Base-by-base conservation (phyloP, 2,329 filamentous ascomycete genomes). In the Aspergillus novoparasiticus region DNA sequence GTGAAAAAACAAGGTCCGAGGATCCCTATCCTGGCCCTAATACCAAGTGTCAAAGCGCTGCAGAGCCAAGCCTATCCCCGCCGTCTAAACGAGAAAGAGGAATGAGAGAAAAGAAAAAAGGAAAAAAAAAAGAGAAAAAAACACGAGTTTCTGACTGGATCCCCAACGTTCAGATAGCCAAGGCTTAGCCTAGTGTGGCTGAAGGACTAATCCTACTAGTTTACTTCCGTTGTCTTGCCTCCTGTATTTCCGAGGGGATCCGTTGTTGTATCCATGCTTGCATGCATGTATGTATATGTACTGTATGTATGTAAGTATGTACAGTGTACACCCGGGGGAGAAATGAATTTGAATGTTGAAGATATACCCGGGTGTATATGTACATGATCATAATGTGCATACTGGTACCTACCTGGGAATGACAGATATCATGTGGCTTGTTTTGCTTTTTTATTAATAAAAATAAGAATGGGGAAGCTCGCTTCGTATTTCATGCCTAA, bases 1-100 rank as follows among this genome's bases (percentile, higher is more conserved):
- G 32, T 43, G n/a, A 23, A 46, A 53, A 57, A 45, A 51, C 39
- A 56, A 12, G 28, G 23, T 21, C 48, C 45, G 59, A 65, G 59
- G 53, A 68, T 65, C 55, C 56, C 39, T 63, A 66, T 62, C 59
- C 67, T 59, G 62, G 62, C 56, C 46, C 57, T 41, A 48, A 53
- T 41, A 41, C 58, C 58, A 56, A 60, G 55, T 36, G 66, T 69
- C 67, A 65, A 69, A 65, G 66, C 67, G 66, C 64, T 66, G 66
- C 66, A 68, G 64, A 68, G 67, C 67, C 67, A 69, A 68, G 64
- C 61, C 55, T 43, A 54, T 64, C 63, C 61, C 66, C 64, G 59
- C 64, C 59, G 51, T 60, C 58, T 57, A 30, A 45, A 43, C 34
- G 34, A 21, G 26, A 23, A 64, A 45, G 51, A 28, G 50, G 50